These are phyloP conservation scores for Tephrocybe sp. DNA, from an alignment of 768 basidiomycete species.

Conservation along the genomic window DNA sequence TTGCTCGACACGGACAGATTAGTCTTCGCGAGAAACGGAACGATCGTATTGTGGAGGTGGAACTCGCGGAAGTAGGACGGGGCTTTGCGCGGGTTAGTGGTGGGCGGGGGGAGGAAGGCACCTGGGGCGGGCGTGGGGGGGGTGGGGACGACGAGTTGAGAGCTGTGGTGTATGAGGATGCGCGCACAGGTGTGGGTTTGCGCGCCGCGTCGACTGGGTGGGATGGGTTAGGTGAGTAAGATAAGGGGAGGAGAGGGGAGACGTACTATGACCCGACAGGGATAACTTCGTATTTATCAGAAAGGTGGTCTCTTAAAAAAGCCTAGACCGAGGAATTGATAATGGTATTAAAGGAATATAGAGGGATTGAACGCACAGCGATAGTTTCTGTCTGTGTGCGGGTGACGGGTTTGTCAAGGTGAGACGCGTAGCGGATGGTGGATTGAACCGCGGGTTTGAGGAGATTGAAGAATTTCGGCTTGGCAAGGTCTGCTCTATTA, in stretches of 20 bases:
- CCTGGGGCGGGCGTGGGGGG: too few relatives aligned
- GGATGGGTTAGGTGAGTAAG: neutral
- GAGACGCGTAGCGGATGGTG: constrained; percentile 36
- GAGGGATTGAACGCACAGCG: constrained; percentile 26
- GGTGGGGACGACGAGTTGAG: too few relatives aligned
- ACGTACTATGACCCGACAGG: constrained; percentile 60
- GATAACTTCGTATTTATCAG: constrained; percentile 44
- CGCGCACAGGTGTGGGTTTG: too few relatives aligned
- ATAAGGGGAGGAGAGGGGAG: neutral
- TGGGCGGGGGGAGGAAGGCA: too few relatives aligned
- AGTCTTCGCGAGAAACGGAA: constrained; percentile 38
- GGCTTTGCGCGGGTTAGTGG: too few relatives aligned
- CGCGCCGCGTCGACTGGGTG: constrained; percentile 45
- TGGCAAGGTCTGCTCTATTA: constrained; percentile 37
- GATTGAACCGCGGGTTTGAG: constrained; percentile 36
- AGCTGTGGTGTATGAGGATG: too few relatives aligned
- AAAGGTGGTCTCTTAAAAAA: constrained; percentile 45
- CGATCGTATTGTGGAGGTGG: constrained; percentile 14
- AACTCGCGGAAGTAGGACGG: too few relatives aligned
- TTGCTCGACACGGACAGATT: constrained; percentile 44
- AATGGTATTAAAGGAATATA: constrained; percentile 2
- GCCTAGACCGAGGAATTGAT: constrained; percentile 29
- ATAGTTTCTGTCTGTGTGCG: constrained; percentile 41
- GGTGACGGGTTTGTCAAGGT: constrained; percentile 32
- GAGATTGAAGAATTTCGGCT: constrained; percentile 33